phyloP scores from a whole-genome alignment of 192 early-diverging fungal species.

The Mortierella antarctica region DNA sequence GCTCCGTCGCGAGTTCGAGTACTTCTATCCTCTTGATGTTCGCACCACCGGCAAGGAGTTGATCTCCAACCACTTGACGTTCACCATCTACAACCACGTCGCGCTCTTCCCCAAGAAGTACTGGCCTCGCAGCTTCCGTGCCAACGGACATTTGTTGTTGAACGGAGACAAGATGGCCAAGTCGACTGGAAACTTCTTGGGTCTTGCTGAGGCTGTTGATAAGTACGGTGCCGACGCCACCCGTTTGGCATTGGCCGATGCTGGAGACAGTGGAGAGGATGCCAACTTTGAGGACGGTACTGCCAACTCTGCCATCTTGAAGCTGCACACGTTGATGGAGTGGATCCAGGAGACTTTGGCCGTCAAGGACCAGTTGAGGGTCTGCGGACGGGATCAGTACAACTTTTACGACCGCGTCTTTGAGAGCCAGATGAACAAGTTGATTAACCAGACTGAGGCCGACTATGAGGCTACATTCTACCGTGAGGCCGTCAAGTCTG shows the following conservation, averaged over 20 bases:
- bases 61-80: slow-evolving; percentile 97
- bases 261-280: slow-evolving; percentile 96
- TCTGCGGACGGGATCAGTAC: slow-evolving; percentile 58
- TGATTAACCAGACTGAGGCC: slow-evolving; percentile 72
- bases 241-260: slow-evolving; percentile 94
- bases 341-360: slow-evolving; percentile 85
- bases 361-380: slow-evolving; percentile 57
- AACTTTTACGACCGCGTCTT: slow-evolving; percentile 93
- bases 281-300: slow-evolving; percentile 98
- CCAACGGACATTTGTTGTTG: slow-evolving; percentile 95
- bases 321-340: slow-evolving; percentile 89
- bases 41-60: slow-evolving; percentile 97
- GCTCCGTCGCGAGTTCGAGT: slow-evolving; percentile 92
- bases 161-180: slow-evolving; percentile 99
- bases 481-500: slow-evolving; percentile 91
- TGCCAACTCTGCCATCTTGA: slow-evolving; percentile 95
- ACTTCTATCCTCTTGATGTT: slow-evolving; percentile 98
- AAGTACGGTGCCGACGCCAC: slow-evolving; percentile 97
- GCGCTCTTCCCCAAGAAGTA: slow-evolving; percentile 91
- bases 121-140: slow-evolving; percentile 90
- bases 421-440: slow-evolving; percentile 86
- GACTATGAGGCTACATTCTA: slow-evolving; percentile 88
- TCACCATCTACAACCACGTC: slow-evolving; percentile 96
- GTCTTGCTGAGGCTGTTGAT: slow-evolving; percentile 78
- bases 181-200: slow-evolving; percentile 96